These are phyloP conservation scores for Silene coronaria DNA, from an alignment of 179 eudicot genomes.

Conservation along the genomic window DNA sequence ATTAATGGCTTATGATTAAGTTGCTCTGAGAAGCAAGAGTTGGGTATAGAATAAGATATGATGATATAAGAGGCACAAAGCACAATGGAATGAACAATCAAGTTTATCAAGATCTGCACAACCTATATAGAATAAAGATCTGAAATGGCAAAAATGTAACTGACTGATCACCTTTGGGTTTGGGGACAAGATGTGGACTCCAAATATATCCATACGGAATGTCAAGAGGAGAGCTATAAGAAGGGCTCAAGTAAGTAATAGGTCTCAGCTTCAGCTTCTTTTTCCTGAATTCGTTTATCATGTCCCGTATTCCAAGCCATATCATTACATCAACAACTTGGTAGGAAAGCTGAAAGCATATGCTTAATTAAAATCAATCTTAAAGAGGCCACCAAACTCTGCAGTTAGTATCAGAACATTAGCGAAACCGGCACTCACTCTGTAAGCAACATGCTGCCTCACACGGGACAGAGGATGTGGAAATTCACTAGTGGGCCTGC, in stretches of 20 bases:
- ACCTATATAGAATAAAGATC: background rate
- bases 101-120: background rate
- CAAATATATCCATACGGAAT: slow-evolving; percentile 79
- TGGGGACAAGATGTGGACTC: slow-evolving; percentile 94
- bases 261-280: slow-evolving; percentile 70
- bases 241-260: slow-evolving; percentile 67
- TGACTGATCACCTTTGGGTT: slow-evolving; percentile 69
- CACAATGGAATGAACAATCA: background rate
- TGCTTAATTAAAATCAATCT: slow-evolving; percentile 3
- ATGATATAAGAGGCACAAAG: background rate
- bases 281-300: slow-evolving; percentile 81
- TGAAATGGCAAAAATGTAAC: background rate
- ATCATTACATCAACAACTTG: slow-evolving; percentile 72
- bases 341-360: slow-evolving; percentile 68
- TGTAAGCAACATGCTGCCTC: slow-evolving; percentile 61
- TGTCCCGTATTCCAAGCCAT: slow-evolving; percentile 82
- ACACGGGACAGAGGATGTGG: slow-evolving; percentile 90
- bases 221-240: slow-evolving; percentile 47
- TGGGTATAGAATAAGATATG: background rate
- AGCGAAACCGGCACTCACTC: slow-evolving; percentile 34
- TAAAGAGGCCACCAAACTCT: background rate
- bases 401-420: background rate
- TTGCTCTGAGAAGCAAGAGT: background rate
- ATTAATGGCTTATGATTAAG: background rate
- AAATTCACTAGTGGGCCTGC: slow-evolving; percentile 84